These are phyloP conservation scores for Monosporascus sp. DNA, from an alignment of 2,329 filamentous ascomycete genomes.

Conservation along the genomic window DNA sequence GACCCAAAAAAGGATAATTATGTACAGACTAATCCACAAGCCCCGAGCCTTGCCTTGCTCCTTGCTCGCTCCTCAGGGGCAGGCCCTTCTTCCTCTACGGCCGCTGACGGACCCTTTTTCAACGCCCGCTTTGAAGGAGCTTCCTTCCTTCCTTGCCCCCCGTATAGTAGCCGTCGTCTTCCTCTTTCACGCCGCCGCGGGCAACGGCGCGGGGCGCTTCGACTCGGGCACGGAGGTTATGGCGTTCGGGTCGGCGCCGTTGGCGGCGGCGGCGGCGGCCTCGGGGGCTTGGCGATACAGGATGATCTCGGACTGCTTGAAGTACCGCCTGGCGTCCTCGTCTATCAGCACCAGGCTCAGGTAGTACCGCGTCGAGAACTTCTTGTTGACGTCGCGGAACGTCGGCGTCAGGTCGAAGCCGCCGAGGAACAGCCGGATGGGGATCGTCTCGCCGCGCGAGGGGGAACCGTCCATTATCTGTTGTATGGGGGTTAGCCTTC, in stretches of 20 bases:
- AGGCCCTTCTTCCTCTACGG: no score
- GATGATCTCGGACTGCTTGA: constrained; percentile 98
- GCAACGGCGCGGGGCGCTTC: constrained; percentile 13
- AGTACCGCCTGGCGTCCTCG: constrained; percentile 94
- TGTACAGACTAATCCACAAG: no score
- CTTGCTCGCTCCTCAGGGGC: no score
- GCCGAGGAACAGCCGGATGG: constrained; percentile 92
- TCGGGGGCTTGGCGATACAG: constrained; percentile 79
- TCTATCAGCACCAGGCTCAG: constrained; percentile 93
- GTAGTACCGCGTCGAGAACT: constrained; percentile 98
- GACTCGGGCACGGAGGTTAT: constrained; percentile 35
- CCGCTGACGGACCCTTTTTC: no score
- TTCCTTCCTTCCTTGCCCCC: no score
- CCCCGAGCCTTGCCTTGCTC: no score
- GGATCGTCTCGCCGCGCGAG: constrained; percentile 88
- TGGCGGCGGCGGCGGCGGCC: constrained; percentile 40
- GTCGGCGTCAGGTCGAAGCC: constrained; percentile 97
- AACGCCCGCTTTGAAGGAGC: no score
- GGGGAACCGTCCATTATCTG: constrained; percentile 99
- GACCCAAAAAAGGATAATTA: no score
- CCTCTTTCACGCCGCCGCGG: background rate
- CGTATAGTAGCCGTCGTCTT: no score
- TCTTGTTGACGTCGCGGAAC: constrained; percentile 99
- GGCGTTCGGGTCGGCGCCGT: constrained; percentile 40
- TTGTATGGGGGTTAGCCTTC: constrained; percentile 3